phyloP scores from a whole-genome alignment of 164 flowering plant species.

The Nymphaea thermarum region DNA sequence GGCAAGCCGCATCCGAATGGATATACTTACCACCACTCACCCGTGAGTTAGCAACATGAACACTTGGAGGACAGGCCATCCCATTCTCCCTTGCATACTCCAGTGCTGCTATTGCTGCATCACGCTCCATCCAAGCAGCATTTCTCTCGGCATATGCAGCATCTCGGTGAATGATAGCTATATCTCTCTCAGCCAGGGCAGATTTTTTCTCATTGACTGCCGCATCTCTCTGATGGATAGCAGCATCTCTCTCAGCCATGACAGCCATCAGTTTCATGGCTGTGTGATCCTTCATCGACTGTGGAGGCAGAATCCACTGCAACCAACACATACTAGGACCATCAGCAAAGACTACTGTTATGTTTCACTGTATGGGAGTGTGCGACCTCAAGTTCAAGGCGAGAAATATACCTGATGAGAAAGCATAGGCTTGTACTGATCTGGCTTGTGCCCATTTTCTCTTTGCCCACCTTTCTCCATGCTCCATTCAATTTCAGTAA shows the following conservation, averaged over 20 bases:
- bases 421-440: conserved; percentile 42
- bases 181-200: conserved; percentile 59
- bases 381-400: too few species aligned
- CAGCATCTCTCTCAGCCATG: conserved; percentile 70
- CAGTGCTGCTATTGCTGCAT: conserved; percentile 55
- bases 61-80: conserved; percentile 32
- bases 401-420: conserved; percentile 46
- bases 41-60: conserved; percentile 41
- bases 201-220: conserved; percentile 56
- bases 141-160: conserved; percentile 57
- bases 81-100: conserved; percentile 47
- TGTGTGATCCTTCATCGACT: conserved; percentile 56
- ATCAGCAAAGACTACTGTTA: too few species aligned
- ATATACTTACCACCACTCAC: not conserved
- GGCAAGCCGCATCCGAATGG: not conserved
- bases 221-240: conserved; percentile 56
- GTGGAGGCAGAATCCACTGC: conserved; percentile 62
- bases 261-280: conserved; percentile 54
- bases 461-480: conserved; percentile 89
- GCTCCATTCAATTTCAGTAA: conserved; percentile 2
- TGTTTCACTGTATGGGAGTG: too few species aligned
- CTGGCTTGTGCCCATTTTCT: conserved; percentile 68
- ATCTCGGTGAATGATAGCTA: conserved; percentile 58
- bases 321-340: not conserved
- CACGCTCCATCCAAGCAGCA: conserved; percentile 49